Evolutionary conservation across 441 rosid species (phyloP).

Genomic region (Melastoma candidum): DNA sequence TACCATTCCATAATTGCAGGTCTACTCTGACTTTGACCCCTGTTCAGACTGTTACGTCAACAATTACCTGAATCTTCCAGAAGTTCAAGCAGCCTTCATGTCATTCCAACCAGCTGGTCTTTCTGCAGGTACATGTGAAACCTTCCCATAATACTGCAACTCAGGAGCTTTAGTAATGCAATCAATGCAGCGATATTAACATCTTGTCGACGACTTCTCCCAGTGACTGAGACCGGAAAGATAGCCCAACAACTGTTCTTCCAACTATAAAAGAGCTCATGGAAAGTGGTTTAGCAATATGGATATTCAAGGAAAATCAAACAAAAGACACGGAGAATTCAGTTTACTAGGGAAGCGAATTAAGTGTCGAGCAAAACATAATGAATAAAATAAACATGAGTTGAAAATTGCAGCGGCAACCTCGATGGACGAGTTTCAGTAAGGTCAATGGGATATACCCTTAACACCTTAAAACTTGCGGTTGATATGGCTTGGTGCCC

Average conservation of each 20-base stretch:
- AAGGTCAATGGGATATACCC: conserved; percentile 23
- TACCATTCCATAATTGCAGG: too few species aligned
- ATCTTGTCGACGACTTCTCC: too few species aligned
- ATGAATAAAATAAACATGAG: background rate
- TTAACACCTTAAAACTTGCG: conserved; percentile 20
- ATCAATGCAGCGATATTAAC: too few species aligned
- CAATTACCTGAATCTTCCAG: conserved; percentile 26
- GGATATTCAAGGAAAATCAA: conserved; percentile 25
- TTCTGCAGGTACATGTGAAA: conserved; percentile 21
- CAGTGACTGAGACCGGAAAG: conserved; percentile 14
- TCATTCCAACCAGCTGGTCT: conserved; percentile 22
- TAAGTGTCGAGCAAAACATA: background rate
- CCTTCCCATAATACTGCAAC: too few species aligned
- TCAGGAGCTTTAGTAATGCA: too few species aligned
- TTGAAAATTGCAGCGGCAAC: conserved; percentile 27
- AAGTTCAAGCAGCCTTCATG: conserved; percentile 37
- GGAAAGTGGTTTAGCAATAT: conserved; percentile 20
- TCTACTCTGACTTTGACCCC: conserved; percentile 22
- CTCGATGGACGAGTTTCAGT: conserved; percentile 27
- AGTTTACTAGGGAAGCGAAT: background rate
- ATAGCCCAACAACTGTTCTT: conserved; percentile 23
- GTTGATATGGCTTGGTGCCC: conserved; percentile 26
- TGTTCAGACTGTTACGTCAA: conserved; percentile 23
- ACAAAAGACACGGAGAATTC: background rate
- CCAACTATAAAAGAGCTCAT: conserved; percentile 28